Evolutionary conservation across 306 rosid species (phyloP), one percentile per base, ranked within the genome.

Genomic region (Begonia loranthoides): DNA sequence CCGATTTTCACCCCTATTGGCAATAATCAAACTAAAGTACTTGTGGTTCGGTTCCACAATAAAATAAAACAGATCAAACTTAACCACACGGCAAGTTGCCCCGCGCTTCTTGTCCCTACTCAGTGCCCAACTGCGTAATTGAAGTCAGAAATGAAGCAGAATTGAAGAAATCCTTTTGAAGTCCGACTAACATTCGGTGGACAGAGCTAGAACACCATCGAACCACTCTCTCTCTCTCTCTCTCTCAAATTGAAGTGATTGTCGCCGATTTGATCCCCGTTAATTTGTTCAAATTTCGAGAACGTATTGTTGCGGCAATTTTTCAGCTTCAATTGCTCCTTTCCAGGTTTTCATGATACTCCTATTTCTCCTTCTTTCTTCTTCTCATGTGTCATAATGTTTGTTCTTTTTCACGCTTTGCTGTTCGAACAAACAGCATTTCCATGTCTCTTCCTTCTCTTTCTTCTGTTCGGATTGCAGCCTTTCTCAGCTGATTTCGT

Each of bases 141-240:
- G 51, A 28, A 71, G 57, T 14, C 62, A 8, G 9, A 49, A 67
- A 67, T 69, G 52, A 64, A 54, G 17, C 52, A 43, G 40, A 76
- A 56, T 63, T 60, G 60, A 72, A 41, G 61, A 67, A 59, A 60
- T 41, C 51, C 6, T 45, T 52, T 75, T 64, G 48, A 68, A 63
- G 70, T 75, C 86, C 80, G 74, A 69, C 71, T 17, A 50, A 54
- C 38, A 63, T 75, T 67, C 66, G 84, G 80, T 66, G 76, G 50
- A 62, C 58, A 24, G 63, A 53, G 56, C n/a, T 55, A 60, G 46
- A 55, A 28, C 36, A 7, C 3, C 36, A 5, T 28, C 36, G 4
- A 5, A 5, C 36, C 36, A 4, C 3, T 28, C 36, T 28, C 36
- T 28, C 36, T 28, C 36, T 28, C 2, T 3, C 3, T 28, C 3